Evolutionary conservation across 208 protist genomes (phyloP).

Genomic region (Balamuthia mandrillaris): DNA sequence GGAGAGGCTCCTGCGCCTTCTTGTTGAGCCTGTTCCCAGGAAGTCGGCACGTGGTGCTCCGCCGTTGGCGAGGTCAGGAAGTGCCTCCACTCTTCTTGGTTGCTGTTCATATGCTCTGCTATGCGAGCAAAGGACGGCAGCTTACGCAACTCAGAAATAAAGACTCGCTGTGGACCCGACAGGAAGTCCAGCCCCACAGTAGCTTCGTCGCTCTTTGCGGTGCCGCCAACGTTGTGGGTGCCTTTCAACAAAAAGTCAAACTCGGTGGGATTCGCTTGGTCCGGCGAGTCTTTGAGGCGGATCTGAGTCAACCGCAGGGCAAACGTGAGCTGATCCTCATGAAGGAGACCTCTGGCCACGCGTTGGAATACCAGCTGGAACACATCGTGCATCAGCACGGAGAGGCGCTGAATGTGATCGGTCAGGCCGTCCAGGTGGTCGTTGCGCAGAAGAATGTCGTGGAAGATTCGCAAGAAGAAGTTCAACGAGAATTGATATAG

Average conservation of each 20-base stretch:
- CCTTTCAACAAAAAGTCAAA: conserved; percentile 57
- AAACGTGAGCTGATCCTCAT: conserved; percentile 88
- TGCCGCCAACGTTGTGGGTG: too few species aligned
- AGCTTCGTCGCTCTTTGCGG: too few species aligned
- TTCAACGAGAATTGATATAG: conserved; percentile 95
- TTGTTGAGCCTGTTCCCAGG: too few species aligned
- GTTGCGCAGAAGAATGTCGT: conserved; percentile 74
- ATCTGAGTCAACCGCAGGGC: conserved; percentile 88
- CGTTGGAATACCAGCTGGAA: conserved; percentile 59
- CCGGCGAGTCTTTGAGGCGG: conserved; percentile 62
- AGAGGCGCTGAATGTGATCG: conserved; percentile 52
- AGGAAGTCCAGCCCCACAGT: too few species aligned
- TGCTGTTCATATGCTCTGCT: conserved; percentile 21
- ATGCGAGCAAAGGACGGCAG: conserved; percentile 22
- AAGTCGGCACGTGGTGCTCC: conserved; percentile 33
- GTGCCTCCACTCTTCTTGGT: conserved; percentile 38
- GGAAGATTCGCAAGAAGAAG: conserved; percentile 90
- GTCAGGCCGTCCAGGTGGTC: conserved; percentile 27
- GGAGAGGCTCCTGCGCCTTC: too few species aligned
- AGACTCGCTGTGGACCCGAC: too few species aligned
- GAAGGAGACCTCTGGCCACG: conserved; percentile 83
- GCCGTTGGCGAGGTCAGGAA: conserved; percentile 25
- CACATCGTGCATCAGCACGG: conserved; percentile 50
- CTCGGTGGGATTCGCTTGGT: conserved; percentile 38
- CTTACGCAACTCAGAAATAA: too few species aligned